Evolutionary conservation across 2,329 filamentous ascomycete species (phyloP), one percentile per base, ranked within the genome.

Genomic region (Penicillium sumatraense): DNA sequence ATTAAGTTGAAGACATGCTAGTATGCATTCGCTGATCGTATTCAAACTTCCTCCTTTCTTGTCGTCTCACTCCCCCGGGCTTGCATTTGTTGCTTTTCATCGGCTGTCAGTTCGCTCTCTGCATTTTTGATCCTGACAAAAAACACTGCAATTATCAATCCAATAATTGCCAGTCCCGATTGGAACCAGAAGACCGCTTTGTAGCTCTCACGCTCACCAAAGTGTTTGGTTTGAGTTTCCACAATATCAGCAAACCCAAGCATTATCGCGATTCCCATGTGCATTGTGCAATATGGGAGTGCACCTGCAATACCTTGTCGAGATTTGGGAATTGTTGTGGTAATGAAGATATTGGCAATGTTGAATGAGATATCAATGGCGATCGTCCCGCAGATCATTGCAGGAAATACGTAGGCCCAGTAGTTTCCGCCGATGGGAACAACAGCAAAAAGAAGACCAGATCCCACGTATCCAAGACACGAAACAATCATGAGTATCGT

Each of bases 351-450:
- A 65, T 89, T 92, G 16, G 86, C 84, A 1, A 92, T 83, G 66
- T 88, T 91, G 74, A 88, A 92, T 6, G 85, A 86, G 51, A 92
- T 85, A 66, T 93, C 90, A 56, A 92, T 86, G 16, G 87, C 89
- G 29, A 92, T 78, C 0, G 89, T 93, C 11, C 81, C 82, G 59
- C 86, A 84, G 3, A 83, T 73, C 77, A 80, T 81, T 1, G 74
- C 56, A 36, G 89, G 87, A 66, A 93, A 91, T 20, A 90, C 80
- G 65, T 83, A 92, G 0, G 86, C 83, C 90, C 89, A 93, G 78
- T 89, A 89, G 41, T 77, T 81, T 0, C 78, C 80, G 2, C 78
- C 74, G 1, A 75, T 68, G 0, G 88, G 88, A 16, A 87, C 80
- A 10, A 89, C 65, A 7, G 88, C 87, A 59, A 90, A 88, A 1